Conservation (phyloP, 129 eudicot species). For the carrot (Daucus carota) region DH1_v3.0 NC_030386.2:12303501-12304000, state of each 20-base stretch:
- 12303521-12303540: conserved; percentile 67
- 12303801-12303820: conserved; percentile 68
- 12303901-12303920: background rate
- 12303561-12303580: conserved; percentile 70
- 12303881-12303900: background rate
- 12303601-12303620: conserved; percentile 54
- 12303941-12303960: background rate
- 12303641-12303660: conserved; percentile 71
- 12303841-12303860: conserved; percentile 52
- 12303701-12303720: conserved; percentile 82
- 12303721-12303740: conserved; percentile 85
- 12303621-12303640: conserved; percentile 73
- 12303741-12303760: conserved; percentile 79
- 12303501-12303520: conserved; percentile 68
- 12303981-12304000: conserved; percentile 77
- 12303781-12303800: conserved; percentile 95
- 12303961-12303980: conserved; percentile 2
- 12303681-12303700: conserved; percentile 68
- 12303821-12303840: conserved; percentile 60
- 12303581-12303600: conserved; percentile 72
- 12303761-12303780: conserved; percentile 60
- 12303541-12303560: conserved; percentile 79
- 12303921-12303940: background rate
- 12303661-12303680: conserved; percentile 82
- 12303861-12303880: conserved; percentile 45